These are phyloP conservation scores for Suhomyces choctaworum DNA, from an alignment of 1,139 yeast genomes.

Conservation along the genomic window DNA sequence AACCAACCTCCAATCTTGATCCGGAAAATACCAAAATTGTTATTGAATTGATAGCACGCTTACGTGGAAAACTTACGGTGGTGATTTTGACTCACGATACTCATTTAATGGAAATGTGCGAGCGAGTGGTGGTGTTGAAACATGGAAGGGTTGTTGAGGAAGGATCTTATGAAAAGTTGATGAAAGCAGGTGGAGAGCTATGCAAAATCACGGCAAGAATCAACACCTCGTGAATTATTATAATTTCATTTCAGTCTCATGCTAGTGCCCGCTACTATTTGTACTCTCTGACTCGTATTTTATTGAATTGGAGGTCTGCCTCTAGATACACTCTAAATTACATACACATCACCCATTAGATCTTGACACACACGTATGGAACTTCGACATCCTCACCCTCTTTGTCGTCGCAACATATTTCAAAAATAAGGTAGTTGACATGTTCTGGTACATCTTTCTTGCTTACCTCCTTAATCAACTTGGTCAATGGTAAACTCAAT, in stretches of 20 bases:
- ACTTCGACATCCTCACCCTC: slow-evolving; percentile 95
- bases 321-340: too few relatives aligned
- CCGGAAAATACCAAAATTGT: slow-evolving; percentile 48
- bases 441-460: slow-evolving; percentile 81
- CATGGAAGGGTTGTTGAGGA: slow-evolving; percentile 42
- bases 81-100: slow-evolving; percentile 61
- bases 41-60: slow-evolving; percentile 40
- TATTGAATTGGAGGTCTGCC: too few relatives aligned
- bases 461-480: slow-evolving; percentile 76
- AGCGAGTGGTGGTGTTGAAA: slow-evolving; percentile 41
- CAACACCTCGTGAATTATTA: too few relatives aligned
- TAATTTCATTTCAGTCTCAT: too few relatives aligned
- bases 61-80: slow-evolving; percentile 39
- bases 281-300: too few relatives aligned
- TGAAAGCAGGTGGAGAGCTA: slow-evolving; percentile 19
- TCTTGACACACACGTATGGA: slow-evolving; percentile 72
- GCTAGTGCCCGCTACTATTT: too few relatives aligned
- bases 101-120: slow-evolving; percentile 54
- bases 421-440: slow-evolving; percentile 76
- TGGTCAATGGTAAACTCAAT: slow-evolving; percentile 62
- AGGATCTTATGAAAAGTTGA: slow-evolving; percentile 20
- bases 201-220: slow-evolving; percentile 15
- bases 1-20: slow-evolving; percentile 79
- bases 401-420: slow-evolving; percentile 88
- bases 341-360: too few relatives aligned